phyloP scores from a whole-genome alignment of 345 rosid species.

The Dimocarpus longan region DNA sequence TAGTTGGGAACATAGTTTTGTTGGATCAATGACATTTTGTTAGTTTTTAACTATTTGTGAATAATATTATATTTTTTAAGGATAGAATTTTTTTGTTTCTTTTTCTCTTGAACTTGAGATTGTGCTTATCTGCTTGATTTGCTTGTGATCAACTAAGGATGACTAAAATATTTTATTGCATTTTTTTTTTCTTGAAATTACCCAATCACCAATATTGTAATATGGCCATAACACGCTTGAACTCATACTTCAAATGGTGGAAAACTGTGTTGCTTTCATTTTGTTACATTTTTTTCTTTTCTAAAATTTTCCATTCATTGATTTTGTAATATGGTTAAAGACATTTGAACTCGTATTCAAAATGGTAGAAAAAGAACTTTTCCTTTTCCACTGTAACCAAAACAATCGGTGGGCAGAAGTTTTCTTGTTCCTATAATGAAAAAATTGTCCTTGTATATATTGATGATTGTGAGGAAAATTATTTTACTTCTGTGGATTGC shows the following conservation, averaged over 20 bases:
- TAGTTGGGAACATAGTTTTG: neutral
- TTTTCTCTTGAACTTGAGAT: neutral
- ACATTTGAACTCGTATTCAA: neutral
- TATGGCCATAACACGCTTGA: neutral
- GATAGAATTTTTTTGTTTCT: neutral
- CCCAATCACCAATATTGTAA: neutral
- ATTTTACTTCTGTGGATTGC: neutral
- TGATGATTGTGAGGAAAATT: neutral
- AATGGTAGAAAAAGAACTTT: neutral
- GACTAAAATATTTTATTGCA: neutral
- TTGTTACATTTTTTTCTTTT: neutral
- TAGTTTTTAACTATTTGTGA: neutral
- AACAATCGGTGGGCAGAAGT: neutral
- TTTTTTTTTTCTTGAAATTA: neutral
- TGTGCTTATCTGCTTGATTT: neutral
- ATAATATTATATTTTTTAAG: neutral
- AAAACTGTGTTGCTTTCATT: neutral
- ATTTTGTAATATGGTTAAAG: neutral
- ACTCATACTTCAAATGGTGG: neutral
- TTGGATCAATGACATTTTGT: neutral
- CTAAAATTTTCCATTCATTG: neutral
- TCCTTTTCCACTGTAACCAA: neutral
- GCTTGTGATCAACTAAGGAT: neutral
- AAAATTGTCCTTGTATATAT: neutral
- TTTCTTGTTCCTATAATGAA: too few species aligned